These are phyloP conservation scores for Helicocarpus griseus DNA, from an alignment of 2,329 filamentous ascomycete genomes.

Conservation along the genomic window DNA sequence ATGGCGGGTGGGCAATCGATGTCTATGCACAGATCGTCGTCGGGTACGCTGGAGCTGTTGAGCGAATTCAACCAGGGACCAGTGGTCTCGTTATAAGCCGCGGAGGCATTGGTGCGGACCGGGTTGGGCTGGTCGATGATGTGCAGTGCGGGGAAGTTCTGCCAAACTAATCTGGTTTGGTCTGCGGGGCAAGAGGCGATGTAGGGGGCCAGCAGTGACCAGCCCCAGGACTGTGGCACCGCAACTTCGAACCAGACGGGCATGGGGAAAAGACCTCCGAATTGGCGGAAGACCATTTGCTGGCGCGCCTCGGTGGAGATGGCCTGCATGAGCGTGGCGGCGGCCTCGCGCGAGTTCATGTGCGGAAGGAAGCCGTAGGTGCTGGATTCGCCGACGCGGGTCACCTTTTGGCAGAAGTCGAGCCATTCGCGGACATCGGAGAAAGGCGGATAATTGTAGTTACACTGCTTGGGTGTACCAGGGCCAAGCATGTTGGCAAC, in stretches of 20 bases:
- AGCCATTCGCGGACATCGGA: conserved; percentile 65
- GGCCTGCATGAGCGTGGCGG: conserved; percentile 62
- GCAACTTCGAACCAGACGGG: conserved; percentile 73
- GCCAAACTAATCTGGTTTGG: conserved; percentile 68
- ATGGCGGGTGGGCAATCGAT: conserved; percentile 57
- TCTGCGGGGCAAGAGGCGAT: conserved; percentile 65
- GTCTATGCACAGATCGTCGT: conserved; percentile 48
- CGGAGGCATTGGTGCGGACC: conserved; percentile 55
- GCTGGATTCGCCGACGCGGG: conserved; percentile 67
- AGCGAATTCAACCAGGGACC: conserved; percentile 23
- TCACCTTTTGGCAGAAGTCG: conserved; percentile 80
- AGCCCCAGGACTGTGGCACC: conserved; percentile 75
- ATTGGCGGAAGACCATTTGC: conserved; percentile 77
- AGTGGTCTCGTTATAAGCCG: conserved; percentile 53
- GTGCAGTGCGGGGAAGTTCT: conserved; percentile 67
- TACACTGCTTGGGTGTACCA: conserved; percentile 62
- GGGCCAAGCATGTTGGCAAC: conserved; percentile 67
- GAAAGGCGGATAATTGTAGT: conserved; percentile 67
- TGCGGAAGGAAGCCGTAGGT: conserved; percentile 75
- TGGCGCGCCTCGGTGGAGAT: conserved; percentile 73
- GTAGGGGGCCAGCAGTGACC: conserved; percentile 72
- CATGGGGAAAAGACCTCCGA: conserved; percentile 70
- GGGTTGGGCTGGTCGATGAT: conserved; percentile 71
- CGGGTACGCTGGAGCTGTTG: conserved; percentile 29
- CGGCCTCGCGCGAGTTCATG: conserved; percentile 65